Percentiles rank a stretch among this genome's conserved stretches.
Conservation (phyloP, 2,329 filamentous ascomycete genomes). For the Colletotrichum tamarilloi region DNA sequence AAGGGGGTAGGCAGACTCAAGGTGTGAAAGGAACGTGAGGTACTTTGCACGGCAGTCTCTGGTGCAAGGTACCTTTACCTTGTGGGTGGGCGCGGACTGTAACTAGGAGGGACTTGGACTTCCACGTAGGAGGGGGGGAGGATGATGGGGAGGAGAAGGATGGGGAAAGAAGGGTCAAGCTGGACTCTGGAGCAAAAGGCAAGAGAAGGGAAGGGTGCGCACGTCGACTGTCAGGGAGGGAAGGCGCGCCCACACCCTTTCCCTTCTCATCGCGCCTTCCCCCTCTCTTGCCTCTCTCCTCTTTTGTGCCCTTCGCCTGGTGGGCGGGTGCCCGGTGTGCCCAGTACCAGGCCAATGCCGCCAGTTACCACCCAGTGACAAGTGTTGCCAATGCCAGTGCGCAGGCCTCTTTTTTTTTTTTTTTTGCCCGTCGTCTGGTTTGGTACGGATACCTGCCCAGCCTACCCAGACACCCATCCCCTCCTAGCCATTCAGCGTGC, state of each 20-base stretch:
- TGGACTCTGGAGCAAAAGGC: conserved; percentile 9
- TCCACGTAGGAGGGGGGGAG: background rate
- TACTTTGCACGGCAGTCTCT: conserved; percentile 16
- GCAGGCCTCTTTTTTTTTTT: conserved; percentile 21
- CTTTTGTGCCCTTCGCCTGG: background rate
- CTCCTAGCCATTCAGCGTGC: conserved; percentile 23
- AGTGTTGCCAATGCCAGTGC: conserved; percentile 24
- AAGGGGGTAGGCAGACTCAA: conserved; percentile 2
- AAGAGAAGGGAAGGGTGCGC: conserved; percentile 4
- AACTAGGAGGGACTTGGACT: conserved; percentile 6
- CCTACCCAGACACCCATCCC: conserved; percentile 11
- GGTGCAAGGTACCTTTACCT: conserved; percentile 28
- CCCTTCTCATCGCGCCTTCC: conserved; percentile 16
- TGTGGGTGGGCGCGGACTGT: conserved; percentile 18
- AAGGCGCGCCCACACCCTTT: conserved; percentile 30
- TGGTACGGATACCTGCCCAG: conserved; percentile 17
- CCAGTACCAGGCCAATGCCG: background rate
- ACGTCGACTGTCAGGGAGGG: conserved; percentile 30
- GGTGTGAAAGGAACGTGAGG: conserved; percentile 18
- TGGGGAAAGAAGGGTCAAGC: conserved; percentile 22
- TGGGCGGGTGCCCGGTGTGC: conserved; percentile 13
- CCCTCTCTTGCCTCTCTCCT: conserved; percentile 28
- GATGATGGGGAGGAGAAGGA: conserved; percentile 19
- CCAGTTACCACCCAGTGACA: background rate
- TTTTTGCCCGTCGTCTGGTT: background rate